Evolutionary conservation across 371 early-diverging fungal species (phyloP).

Genomic region (Nematocida ausubeli): DNA sequence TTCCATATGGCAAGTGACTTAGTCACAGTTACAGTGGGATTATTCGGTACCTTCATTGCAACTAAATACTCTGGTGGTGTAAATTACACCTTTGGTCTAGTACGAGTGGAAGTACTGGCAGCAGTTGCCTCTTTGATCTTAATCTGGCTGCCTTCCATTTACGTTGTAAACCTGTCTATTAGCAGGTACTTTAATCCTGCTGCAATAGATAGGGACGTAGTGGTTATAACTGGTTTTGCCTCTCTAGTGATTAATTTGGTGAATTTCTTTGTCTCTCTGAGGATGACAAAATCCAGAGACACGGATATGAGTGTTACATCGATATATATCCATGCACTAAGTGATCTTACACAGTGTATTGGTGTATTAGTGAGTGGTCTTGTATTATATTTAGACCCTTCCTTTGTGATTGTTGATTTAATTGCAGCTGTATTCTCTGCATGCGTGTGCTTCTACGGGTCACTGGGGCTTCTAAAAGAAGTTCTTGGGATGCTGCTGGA

Average conservation of each 20-base stretch:
- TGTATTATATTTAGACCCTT: slow-evolving; percentile 16
- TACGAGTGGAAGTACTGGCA: slow-evolving; percentile 32
- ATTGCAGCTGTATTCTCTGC: slow-evolving; percentile 17
- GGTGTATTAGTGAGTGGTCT: slow-evolving; percentile 7
- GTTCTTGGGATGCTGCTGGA: slow-evolving; percentile 16
- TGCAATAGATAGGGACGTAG: not conserved
- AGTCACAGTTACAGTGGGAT: not conserved
- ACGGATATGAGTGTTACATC: slow-evolving; percentile 29
- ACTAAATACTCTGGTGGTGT: slow-evolving; percentile 2
- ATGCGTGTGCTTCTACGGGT: slow-evolving; percentile 25
- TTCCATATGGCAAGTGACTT: slow-evolving; percentile 41
- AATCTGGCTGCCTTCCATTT: slow-evolving; percentile 25
- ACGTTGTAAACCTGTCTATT: slow-evolving; percentile 18
- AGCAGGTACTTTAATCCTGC: slow-evolving; percentile 4
- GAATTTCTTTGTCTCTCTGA: slow-evolving; percentile 28
- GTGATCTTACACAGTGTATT: slow-evolving; percentile 38
- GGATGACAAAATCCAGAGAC: not conserved
- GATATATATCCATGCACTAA: slow-evolving; percentile 44
- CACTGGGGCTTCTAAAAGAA: slow-evolving; percentile 31
- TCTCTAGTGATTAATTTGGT: slow-evolving; percentile 26
- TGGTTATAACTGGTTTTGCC: slow-evolving; percentile 8
- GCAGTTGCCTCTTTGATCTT: slow-evolving; percentile 11
- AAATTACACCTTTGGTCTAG: slow-evolving; percentile 39
- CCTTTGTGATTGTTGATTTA: slow-evolving; percentile 17
- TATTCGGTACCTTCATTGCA: not conserved